Evolutionary conservation across 2,329 filamentous ascomycete species (phyloP).

Genomic region (Arthrobotrys sinensis): DNA sequence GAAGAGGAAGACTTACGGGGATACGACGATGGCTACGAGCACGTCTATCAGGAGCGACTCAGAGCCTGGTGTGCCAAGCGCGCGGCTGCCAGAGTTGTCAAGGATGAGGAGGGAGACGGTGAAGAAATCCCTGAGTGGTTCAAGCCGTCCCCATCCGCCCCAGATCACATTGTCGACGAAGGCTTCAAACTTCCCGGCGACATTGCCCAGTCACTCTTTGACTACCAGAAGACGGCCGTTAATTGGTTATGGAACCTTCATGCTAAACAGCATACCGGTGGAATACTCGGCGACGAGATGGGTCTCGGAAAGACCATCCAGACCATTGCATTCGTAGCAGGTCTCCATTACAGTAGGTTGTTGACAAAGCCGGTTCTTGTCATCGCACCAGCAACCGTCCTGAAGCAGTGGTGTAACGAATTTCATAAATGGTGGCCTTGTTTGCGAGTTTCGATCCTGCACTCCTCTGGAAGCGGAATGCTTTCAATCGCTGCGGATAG

Average conservation of each 20-base stretch:
- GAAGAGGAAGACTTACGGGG: conserved; percentile 74
- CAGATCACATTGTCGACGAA: conserved; percentile 82
- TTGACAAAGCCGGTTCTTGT: conserved; percentile 86
- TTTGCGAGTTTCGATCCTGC: conserved; percentile 93
- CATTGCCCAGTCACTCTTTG: conserved; percentile 91
- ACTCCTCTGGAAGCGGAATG: conserved; percentile 97
- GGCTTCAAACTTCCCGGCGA: conserved; percentile 89
- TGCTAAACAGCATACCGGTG: conserved; percentile 83
- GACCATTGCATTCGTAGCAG: conserved; percentile 85
- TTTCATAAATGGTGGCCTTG: conserved; percentile 99
- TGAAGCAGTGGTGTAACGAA: conserved; percentile 98
- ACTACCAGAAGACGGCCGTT: conserved; percentile 97
- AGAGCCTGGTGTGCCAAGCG: conserved; percentile 79
- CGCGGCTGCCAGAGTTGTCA: conserved; percentile 66
- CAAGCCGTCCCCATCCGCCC: conserved; percentile 85
- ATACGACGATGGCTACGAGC: conserved; percentile 91
- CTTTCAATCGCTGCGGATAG: conserved; percentile 79
- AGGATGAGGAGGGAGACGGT: conserved; percentile 69
- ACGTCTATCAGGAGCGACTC: conserved; percentile 82
- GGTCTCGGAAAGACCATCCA: conserved; percentile 95
- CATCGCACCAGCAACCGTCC: conserved; percentile 92
- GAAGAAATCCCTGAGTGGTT: conserved; percentile 79
- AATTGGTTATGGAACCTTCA: conserved; percentile 97
- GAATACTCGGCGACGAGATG: conserved; percentile 98
- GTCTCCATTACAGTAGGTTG: conserved; percentile 90